A percentile compares a stretch with the other conserved stretches of the same genome.
Conservation (phyloP, 2,329 filamentous ascomycete genomes). For the Sclerotinia sclerotiorum region DNA sequence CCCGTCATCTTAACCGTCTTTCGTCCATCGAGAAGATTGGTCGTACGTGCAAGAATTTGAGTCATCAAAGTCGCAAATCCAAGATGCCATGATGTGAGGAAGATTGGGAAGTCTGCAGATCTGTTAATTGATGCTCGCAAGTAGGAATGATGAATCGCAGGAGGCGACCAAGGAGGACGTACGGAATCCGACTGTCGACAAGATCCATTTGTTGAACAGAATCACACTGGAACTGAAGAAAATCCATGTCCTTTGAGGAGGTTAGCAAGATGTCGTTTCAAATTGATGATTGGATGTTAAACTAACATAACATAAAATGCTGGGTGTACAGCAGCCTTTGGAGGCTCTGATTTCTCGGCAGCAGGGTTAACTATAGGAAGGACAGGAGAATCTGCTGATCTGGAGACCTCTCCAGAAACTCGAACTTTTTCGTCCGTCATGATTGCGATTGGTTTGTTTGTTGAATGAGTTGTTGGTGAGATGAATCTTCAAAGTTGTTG, state of each 20-base stretch:
- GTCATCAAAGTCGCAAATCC: constrained; percentile 92
- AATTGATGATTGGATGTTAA: constrained; percentile 4
- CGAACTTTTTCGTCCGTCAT: constrained; percentile 82
- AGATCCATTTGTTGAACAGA: constrained; percentile 98
- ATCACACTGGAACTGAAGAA: constrained; percentile 90
- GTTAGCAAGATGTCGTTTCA: constrained; percentile 25
- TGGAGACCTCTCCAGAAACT: constrained; percentile 73
- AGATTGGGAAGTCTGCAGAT: constrained; percentile 63
- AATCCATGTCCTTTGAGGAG: constrained; percentile 75
- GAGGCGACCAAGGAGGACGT: constrained; percentile 43
- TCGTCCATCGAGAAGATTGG: constrained; percentile 84
- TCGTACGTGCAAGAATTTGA: constrained; percentile 87
- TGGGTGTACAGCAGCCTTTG: constrained; percentile 54
- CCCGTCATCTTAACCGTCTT: constrained; percentile 98
- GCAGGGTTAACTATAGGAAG: constrained; percentile 75
- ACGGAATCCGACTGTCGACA: constrained; percentile 83
- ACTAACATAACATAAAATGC: constrained; percentile 73
- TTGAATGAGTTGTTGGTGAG: background rate
- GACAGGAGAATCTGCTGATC: constrained; percentile 57
- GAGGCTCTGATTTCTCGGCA: constrained; percentile 62
- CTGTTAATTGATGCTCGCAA: constrained; percentile 37
- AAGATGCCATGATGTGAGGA: constrained; percentile 95
- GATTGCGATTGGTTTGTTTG: constrained; percentile 36
- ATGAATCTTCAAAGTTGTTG: constrained; percentile 1
- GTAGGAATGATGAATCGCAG: background rate